Percentiles rank a stretch among this genome's conserved stretches.
These are phyloP conservation scores for Blumeriella jaapii DNA, from an alignment of 2,329 filamentous ascomycete species.

Conservation along the genomic window DNA sequence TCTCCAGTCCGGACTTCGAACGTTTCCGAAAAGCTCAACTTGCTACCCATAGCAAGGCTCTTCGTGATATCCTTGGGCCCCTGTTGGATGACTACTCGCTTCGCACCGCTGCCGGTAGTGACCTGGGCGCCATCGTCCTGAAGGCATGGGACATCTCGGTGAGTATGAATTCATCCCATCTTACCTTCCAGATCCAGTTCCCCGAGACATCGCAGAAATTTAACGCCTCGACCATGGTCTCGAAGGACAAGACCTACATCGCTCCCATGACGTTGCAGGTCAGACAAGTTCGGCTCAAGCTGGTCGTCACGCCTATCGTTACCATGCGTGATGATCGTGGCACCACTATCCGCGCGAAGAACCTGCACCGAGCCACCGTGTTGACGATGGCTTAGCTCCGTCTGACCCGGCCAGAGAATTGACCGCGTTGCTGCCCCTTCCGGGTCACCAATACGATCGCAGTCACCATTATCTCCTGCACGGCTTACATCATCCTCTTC, in stretches of 20 bases:
- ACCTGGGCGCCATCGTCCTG: conserved; percentile 25
- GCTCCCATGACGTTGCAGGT: conserved; percentile 36
- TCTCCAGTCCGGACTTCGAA: conserved; percentile 27
- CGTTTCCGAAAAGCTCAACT: conserved; percentile 16
- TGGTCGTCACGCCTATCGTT: conserved; percentile 43
- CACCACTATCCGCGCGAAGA: conserved; percentile 19
- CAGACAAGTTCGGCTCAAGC: conserved; percentile 39
- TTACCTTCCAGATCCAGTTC: conserved; percentile 37
- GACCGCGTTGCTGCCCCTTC: not conserved
- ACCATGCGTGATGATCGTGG: conserved; percentile 39
- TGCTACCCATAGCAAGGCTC: conserved; percentile 14
- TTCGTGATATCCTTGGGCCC: conserved; percentile 35
- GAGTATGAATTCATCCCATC: conserved; percentile 33
- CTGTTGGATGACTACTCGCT: conserved; percentile 30
- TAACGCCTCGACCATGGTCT: conserved; percentile 35
- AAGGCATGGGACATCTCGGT: conserved; percentile 28
- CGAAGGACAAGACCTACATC: conserved; percentile 30
- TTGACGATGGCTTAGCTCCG: conserved; percentile 18
- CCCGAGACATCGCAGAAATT: conserved; percentile 40
- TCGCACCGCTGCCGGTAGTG: conserved; percentile 30
- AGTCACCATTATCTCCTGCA: no score
- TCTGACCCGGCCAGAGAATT: no score
- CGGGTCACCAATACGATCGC: not conserved
- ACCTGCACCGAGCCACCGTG: conserved; percentile 18
- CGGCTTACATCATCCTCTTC: no score